Percentiles rank a stretch among this genome's conserved stretches.
These are phyloP conservation scores for Funneliformis mosseae DNA, from an alignment of 192 early-diverging fungal genomes.

Conservation along the genomic window DNA sequence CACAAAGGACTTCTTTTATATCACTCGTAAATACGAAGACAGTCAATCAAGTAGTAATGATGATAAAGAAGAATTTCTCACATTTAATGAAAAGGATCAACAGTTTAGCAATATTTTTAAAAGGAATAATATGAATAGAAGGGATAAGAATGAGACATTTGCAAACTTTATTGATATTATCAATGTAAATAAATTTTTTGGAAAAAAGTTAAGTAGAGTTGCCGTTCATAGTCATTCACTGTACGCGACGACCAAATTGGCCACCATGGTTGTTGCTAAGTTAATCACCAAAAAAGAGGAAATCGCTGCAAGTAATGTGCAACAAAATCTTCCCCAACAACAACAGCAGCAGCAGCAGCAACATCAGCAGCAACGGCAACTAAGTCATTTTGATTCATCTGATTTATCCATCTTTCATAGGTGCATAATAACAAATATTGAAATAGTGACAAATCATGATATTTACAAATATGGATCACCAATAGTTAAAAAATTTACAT, in stretches of 20 bases:
- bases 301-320: not conserved
- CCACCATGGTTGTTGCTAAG: conserved; percentile 7
- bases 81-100: not conserved
- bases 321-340: not conserved
- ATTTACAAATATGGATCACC: not conserved
- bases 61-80: not conserved
- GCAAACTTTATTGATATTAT: not conserved
- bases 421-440: conserved; percentile 22
- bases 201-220: not conserved
- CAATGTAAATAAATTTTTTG: not conserved
- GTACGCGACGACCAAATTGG: conserved; percentile 4
- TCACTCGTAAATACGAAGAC: not conserved
- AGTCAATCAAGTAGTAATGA: not conserved
- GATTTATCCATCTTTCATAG: conserved; percentile 8
- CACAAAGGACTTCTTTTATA: not conserved
- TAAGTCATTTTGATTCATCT: not conserved
- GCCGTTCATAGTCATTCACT: conserved; percentile 9
- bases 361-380: not conserved
- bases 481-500: conserved; percentile 24
- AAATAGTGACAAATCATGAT: not conserved
- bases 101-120: too few relatives aligned
- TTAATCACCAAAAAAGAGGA: too few relatives aligned
- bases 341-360: not conserved
- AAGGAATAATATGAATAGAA: not conserved
- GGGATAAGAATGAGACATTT: not conserved